Percentiles rank a stretch among this genome's conserved stretches.
phyloP scores from a whole-genome alignment of 2,329 filamentous ascomycete genomes.

The Rhynchosporium graminicola region DNA sequence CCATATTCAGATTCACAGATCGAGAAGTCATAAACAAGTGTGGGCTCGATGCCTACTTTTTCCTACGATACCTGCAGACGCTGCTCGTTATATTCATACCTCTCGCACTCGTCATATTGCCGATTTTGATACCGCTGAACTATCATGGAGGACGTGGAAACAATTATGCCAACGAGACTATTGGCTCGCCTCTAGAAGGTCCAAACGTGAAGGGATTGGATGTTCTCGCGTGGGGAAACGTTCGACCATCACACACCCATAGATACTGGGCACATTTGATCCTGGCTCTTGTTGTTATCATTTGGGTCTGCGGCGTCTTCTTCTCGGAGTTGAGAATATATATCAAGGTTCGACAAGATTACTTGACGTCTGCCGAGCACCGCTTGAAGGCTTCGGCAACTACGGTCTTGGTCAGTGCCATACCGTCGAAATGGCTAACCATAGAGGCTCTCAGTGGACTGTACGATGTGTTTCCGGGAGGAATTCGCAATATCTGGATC shows the following conservation, averaged over 20 bases:
- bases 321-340: constrained; percentile 86
- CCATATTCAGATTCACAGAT: constrained; percentile 68
- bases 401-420: constrained; percentile 88
- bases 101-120: constrained; percentile 74
- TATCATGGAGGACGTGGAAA: constrained; percentile 65
- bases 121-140: constrained; percentile 85
- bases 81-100: constrained; percentile 91
- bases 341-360: constrained; percentile 90
- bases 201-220: constrained; percentile 63
- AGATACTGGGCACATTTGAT: constrained; percentile 85
- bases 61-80: constrained; percentile 84
- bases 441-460: constrained; percentile 78
- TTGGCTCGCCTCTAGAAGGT: constrained; percentile 31
- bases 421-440: constrained; percentile 87
- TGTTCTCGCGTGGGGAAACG: constrained; percentile 83
- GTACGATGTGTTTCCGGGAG: constrained; percentile 95
- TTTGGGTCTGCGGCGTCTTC: constrained; percentile 85
- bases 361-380: constrained; percentile 92
- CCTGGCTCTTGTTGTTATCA: constrained; percentile 73
- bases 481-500: constrained; percentile 94
- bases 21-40: constrained; percentile 92
- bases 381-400: constrained; percentile 91
- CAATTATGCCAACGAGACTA: constrained; percentile 42
- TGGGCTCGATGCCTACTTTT: constrained; percentile 95
- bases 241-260: constrained; percentile 62